phyloP scores from a whole-genome alignment of 2,329 filamentous ascomycete genomes.

The Periconia sp. region DNA sequence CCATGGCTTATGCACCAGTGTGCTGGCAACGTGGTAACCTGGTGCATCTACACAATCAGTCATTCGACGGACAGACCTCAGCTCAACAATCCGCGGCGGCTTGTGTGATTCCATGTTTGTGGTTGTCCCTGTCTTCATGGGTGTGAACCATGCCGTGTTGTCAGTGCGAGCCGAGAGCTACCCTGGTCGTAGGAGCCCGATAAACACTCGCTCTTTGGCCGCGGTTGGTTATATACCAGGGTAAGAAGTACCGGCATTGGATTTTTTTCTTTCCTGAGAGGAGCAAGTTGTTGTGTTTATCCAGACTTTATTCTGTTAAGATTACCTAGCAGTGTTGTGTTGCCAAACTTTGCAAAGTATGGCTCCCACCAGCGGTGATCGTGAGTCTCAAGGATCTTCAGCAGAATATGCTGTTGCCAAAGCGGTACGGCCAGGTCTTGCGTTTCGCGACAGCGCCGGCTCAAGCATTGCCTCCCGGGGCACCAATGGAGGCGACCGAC shows the following conservation, averaged over 20 bases:
- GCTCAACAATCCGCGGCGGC: slow-evolving; percentile 1
- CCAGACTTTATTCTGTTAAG: background rate
- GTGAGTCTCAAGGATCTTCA: slow-evolving; percentile 15
- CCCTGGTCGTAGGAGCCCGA: slow-evolving; percentile 4
- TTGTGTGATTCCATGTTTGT: slow-evolving; percentile 7
- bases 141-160: slow-evolving; percentile 8
- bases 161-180: slow-evolving; percentile 8
- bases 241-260: slow-evolving; percentile 8
- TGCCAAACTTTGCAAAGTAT: slow-evolving; percentile 5
- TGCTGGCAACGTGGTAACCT: slow-evolving; percentile 7
- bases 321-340: background rate
- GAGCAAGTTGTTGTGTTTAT: slow-evolving; percentile 3
- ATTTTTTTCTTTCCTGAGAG: slow-evolving; percentile 8
- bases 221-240: slow-evolving; percentile 11
- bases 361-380: slow-evolving; percentile 13
- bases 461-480: slow-evolving; percentile 23
- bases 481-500: slow-evolving; percentile 21
- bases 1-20: slow-evolving; percentile 1
- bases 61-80: background rate
- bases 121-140: slow-evolving; percentile 6
- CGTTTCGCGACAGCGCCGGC: slow-evolving; percentile 16
- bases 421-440: slow-evolving; percentile 13
- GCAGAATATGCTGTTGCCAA: slow-evolving; percentile 13
- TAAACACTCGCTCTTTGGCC: slow-evolving; percentile 11
- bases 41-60: slow-evolving; percentile 2